A percentile compares a stretch with the other conserved stretches of the same genome.
These are phyloP conservation scores for Ogataea paradorogensis DNA, from an alignment of 805 yeast species.

Conservation along the genomic window DNA sequence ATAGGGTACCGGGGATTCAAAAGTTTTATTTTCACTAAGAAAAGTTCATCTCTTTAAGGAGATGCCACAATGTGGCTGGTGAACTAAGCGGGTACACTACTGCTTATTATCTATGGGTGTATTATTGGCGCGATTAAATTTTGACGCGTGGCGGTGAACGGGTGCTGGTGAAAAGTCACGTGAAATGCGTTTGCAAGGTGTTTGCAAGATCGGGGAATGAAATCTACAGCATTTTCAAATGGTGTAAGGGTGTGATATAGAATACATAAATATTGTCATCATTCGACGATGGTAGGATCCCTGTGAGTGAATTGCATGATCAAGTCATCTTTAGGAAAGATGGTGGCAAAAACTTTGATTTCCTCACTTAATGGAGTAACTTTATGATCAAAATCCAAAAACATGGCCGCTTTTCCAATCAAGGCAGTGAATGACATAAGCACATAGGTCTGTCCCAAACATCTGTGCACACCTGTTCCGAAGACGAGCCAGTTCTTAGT, in stretches of 20 bases:
- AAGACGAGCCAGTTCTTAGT: conserved; percentile 94
- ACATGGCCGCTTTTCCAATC: conserved; percentile 86
- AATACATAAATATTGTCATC: conserved; percentile 3
- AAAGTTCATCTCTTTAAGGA: conserved; percentile 7
- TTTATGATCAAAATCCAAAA: conserved; percentile 76
- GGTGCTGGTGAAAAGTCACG: conserved; percentile 15
- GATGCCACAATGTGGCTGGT: conserved; percentile 17
- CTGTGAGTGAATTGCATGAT: conserved; percentile 69
- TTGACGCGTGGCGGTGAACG: conserved; percentile 15
- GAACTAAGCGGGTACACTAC: not conserved
- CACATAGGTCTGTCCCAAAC: conserved; percentile 93
- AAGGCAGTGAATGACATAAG: conserved; percentile 83
- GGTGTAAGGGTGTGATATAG: not conserved
- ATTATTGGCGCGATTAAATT: conserved; percentile 7
- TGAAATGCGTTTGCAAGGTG: conserved; percentile 5
- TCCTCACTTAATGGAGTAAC: conserved; percentile 84
- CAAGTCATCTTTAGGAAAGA: conserved; percentile 96
- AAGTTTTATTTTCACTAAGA: not conserved
- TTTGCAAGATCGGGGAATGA: conserved; percentile 5
- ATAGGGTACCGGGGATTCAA: not conserved
- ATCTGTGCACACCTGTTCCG: conserved; percentile 96
- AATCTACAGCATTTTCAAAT: not conserved
- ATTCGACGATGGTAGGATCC: conserved; percentile 42
- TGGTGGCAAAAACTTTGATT: conserved; percentile 95
- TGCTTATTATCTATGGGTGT: conserved; percentile 7